These are phyloP conservation scores for Saturnispora sekii DNA, from an alignment of 805 yeast genomes.

Conservation along the genomic window DNA sequence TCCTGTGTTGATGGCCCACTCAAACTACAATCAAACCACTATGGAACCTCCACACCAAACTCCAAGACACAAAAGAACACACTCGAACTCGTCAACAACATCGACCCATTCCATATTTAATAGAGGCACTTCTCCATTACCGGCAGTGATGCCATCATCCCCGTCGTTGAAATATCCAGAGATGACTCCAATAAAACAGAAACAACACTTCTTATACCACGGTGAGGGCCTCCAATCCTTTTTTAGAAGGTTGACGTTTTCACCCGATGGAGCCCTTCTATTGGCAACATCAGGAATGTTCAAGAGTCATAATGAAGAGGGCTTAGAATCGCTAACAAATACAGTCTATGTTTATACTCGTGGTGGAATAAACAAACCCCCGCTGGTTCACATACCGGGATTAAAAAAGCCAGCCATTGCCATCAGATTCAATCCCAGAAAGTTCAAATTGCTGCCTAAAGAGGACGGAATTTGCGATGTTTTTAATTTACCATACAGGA, in stretches of 20 bases:
- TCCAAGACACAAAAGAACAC: conserved; percentile 31
- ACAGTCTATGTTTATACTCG: conserved; percentile 78
- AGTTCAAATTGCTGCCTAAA: conserved; percentile 27
- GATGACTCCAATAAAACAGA: conserved; percentile 16
- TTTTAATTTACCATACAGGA: conserved; percentile 60
- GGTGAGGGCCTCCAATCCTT: conserved; percentile 85
- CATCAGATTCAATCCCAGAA: conserved; percentile 62
- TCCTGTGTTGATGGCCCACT: not conserved
- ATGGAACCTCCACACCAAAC: conserved; percentile 27
- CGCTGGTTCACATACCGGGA: conserved; percentile 73
- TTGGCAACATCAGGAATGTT: conserved; percentile 70
- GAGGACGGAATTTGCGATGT: conserved; percentile 26
- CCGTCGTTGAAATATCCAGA: conserved; percentile 12
- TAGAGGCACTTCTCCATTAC: conserved; percentile 25
- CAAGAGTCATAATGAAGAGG: conserved; percentile 20
- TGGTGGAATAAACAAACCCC: conserved; percentile 50
- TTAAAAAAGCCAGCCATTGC: conserved; percentile 79
- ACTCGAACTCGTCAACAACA: conserved; percentile 31
- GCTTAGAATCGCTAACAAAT: conserved; percentile 30
- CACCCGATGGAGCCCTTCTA: conserved; percentile 82
- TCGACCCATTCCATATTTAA: conserved; percentile 21
- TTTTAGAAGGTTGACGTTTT: conserved; percentile 74
- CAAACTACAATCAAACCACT: conserved; percentile 6
- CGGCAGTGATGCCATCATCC: conserved; percentile 37
- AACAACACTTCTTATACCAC: conserved; percentile 51